Evolutionary conservation across 176 grass and related monocot species (phyloP), one percentile per base, ranked within the genome.

Genomic region (Carex pumila): DNA sequence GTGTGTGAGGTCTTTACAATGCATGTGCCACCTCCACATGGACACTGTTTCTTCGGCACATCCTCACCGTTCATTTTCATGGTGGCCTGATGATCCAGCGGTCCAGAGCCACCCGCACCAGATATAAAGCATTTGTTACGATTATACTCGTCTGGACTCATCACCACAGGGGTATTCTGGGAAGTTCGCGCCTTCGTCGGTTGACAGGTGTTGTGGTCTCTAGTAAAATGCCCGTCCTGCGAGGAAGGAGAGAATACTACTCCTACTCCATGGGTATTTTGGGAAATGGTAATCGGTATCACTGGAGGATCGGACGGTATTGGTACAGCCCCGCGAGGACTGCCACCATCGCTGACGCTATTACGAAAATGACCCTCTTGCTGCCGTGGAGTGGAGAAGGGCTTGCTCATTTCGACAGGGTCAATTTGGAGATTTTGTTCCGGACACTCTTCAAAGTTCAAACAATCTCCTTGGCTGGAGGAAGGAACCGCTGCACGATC

Each of bases 1-100:
- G 87, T 89, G 29, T 13, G 13, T n/a, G 87, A 85, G 2, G 39
- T 67, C 9, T 53, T n/a, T 7, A 89, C 87, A 65, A 65, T 54
- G 65, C 82, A 85, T 6, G 62, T 45, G 7, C 87, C 87, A 17
- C 21, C 6, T 2, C 87, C 83, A 57, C 87, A 89, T 12, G 64
- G 74, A 83, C 87, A 89, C 41, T 19, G 62, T 19, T 13, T 45
- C 22, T 81, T 30, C 32, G 74, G 73, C 53, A 49, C 19, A 37
- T 66, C 50, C 18, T 74, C 17, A 53, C 76, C 75, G 61, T 79
- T 52, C 52, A 31, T 79, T 52, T 4, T 71, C 43, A 79, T 15
- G 6, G 9, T 65, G 18, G 12, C 85, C 65, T 61, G 53, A 13
- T 12, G 58, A 83, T 59, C 69, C 17, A 47, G 25, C 60, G 41